Evolutionary conservation across 192 early-diverging fungal genomes (phyloP).

Genomic region (Spinellus fusiger): DNA sequence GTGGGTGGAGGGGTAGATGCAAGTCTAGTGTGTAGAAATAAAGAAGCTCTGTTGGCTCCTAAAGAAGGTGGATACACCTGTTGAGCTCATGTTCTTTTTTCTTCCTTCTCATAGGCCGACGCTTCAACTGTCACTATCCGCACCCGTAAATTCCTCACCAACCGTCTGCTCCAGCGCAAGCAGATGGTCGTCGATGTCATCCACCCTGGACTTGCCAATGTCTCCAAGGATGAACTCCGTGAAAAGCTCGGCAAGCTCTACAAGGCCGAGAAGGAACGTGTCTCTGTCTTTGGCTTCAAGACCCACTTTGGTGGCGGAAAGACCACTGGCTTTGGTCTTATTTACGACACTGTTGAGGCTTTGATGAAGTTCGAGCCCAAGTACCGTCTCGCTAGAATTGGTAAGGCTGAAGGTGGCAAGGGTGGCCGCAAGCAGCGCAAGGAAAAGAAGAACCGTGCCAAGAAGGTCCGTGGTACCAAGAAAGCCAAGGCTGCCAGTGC

Average conservation of each 20-base stretch:
- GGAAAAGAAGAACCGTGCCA: constrained; percentile 98
- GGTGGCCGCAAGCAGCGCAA: constrained; percentile 96
- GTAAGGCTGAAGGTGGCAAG: constrained; percentile 61
- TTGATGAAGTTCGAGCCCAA: constrained; percentile 99
- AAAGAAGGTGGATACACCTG: neutral
- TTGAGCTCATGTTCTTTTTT: neutral
- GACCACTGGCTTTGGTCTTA: constrained; percentile 90
- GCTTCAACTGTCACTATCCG: constrained; percentile 84
- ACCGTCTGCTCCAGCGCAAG: constrained; percentile 94
- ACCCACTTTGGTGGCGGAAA: constrained; percentile 96
- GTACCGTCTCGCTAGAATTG: constrained; percentile 73
- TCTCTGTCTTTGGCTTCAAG: constrained; percentile 93
- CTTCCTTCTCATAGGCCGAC: constrained; percentile 25
- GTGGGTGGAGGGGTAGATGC: neutral
- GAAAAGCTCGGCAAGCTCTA: constrained; percentile 94
- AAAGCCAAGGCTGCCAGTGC: constrained; percentile 66
- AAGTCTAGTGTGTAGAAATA: neutral
- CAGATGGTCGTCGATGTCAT: constrained; percentile 97
- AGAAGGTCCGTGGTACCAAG: constrained; percentile 97
- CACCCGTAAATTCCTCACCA: constrained; percentile 99
- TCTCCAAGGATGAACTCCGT: constrained; percentile 88
- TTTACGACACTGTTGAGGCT: constrained; percentile 92
- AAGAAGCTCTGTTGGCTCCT: neutral
- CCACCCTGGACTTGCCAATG: constrained; percentile 90
- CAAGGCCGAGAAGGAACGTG: constrained; percentile 83